phyloP scores from a whole-genome alignment of 257 asterid genomes.

The Parsonsia alboflavescens region DNA sequence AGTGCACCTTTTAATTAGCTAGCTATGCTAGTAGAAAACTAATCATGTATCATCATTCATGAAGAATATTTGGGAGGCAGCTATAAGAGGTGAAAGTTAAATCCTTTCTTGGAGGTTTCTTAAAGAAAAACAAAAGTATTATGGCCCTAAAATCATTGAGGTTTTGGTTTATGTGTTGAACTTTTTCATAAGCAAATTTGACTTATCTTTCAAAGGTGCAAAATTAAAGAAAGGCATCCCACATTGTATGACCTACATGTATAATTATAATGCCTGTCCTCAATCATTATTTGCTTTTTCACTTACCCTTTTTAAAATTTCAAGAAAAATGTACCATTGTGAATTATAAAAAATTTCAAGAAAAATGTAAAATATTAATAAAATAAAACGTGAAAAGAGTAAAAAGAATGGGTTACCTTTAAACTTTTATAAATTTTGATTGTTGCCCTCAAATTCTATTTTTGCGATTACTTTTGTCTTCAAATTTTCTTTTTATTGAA shows the following conservation, averaged over 20 bases:
- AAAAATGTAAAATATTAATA: too few species aligned
- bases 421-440: too few species aligned
- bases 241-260: background rate
- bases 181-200: background rate
- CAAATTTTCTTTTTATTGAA: too few species aligned
- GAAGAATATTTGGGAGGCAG: slow-evolving; percentile 2
- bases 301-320: background rate
- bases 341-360: too few species aligned
- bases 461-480: too few species aligned
- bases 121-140: background rate
- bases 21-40: background rate
- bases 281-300: background rate
- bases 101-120: background rate
- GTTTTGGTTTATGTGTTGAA: background rate
- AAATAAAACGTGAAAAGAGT: too few species aligned
- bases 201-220: background rate
- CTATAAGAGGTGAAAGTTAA: background rate
- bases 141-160: background rate
- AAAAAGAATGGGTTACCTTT: too few species aligned
- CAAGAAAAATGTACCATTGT: too few species aligned
- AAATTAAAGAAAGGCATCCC: background rate
- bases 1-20: background rate
- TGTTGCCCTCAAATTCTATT: too few species aligned
- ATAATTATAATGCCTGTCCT: background rate
- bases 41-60: background rate